A percentile compares a stretch with the other conserved stretches of the same genome.
phyloP scores from a whole-genome alignment of 1,284 basidiomycete genomes.

The Meira nashicola region DNA sequence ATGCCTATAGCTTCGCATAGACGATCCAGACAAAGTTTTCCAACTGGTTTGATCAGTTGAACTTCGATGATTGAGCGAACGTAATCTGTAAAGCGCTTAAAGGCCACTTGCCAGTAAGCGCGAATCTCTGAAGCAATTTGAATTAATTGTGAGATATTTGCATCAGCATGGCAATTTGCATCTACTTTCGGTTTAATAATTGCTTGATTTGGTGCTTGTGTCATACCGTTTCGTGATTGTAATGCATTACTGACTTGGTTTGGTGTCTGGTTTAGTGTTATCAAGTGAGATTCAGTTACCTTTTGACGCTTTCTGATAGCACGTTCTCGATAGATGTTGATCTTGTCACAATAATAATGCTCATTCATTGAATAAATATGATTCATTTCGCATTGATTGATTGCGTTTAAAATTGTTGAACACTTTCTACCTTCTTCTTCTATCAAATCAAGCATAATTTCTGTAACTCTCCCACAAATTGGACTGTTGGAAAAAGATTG shows the following conservation, averaged over 20 bases:
- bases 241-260: not conserved
- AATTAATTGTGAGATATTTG: not conserved
- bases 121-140: not conserved
- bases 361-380: no score
- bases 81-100: not conserved
- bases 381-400: no score
- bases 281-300: no score
- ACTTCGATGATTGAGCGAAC: not conserved
- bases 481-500: no score
- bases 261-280: no score
- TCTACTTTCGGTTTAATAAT: not conserved
- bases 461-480: no score
- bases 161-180: not conserved
- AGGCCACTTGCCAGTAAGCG: constrained; percentile 5
- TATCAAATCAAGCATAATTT: no score
- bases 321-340: no score
- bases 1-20: not conserved
- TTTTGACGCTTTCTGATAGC: no score
- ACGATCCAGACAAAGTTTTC: not conserved
- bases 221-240: not conserved
- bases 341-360: no score
- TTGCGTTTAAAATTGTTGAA: no score
- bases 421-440: no score
- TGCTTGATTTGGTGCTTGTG: not conserved
- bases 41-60: not conserved